A percentile compares a stretch with the other conserved stretches of the same genome.
Evolutionary conservation across 768 basidiomycete species (phyloP).

Genomic region (Rubroboletus pulcherrimus): DNA sequence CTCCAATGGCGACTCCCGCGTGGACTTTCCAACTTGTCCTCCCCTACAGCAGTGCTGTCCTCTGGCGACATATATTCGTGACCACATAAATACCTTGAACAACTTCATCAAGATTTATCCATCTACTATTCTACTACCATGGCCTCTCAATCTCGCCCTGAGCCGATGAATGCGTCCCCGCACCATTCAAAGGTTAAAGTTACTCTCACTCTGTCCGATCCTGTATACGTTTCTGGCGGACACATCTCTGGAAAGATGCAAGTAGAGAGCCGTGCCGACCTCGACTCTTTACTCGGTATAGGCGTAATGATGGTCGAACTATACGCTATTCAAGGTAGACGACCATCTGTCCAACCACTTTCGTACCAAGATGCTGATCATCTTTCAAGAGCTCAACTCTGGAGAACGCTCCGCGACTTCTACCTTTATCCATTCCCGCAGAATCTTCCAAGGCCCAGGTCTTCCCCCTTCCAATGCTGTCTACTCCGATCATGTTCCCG

Average conservation of each 20-base stretch:
- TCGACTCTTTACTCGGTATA: conserved; percentile 60
- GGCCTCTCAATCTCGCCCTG: conserved; percentile 37
- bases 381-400: conserved; percentile 60
- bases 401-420: conserved; percentile 78
- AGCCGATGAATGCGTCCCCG: conserved; percentile 80
- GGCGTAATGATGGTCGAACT: conserved; percentile 76
- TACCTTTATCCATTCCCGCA: conserved; percentile 65
- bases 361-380: conserved; percentile 1
- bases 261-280: conserved; percentile 73
- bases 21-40: conserved; percentile 5
- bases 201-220: conserved; percentile 54
- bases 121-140: conserved; percentile 10
- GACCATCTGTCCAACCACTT: neutral
- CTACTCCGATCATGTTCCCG: conserved; percentile 46
- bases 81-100: conserved; percentile 10
- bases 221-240: conserved; percentile 62
- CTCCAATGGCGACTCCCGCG: conserved; percentile 12
- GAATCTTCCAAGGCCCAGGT: conserved; percentile 77
- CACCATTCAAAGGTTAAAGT: conserved; percentile 78
- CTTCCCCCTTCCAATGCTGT: conserved; percentile 85
- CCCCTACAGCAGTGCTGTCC: conserved; percentile 2
- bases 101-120: neutral
- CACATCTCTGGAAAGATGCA: conserved; percentile 73
- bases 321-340: conserved; percentile 63
- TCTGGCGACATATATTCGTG: conserved; percentile 8